Evolutionary conservation across 805 yeast genomes (phyloP).

Genomic region (Kregervanrija fluxuum): DNA sequence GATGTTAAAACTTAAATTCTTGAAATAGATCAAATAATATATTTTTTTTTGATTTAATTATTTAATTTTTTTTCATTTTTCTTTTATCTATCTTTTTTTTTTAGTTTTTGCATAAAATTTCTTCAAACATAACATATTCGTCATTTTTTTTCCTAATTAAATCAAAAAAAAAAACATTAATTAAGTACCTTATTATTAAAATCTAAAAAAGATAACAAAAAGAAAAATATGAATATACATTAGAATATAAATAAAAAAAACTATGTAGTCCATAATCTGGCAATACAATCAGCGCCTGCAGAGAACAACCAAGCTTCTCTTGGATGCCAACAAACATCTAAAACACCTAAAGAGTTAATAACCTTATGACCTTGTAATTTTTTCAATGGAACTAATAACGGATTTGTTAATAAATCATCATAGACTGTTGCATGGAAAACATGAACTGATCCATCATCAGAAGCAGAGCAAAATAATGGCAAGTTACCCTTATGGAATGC

Average conservation of each 20-base stretch:
- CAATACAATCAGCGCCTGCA: conserved; percentile 95
- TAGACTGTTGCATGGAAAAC: conserved; percentile 96
- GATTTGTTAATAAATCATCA: conserved; percentile 92
- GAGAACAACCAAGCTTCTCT: conserved; percentile 96
- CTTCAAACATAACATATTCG: background rate
- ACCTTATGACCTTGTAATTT: conserved; percentile 87
- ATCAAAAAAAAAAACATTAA: background rate
- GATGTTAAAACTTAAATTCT: conserved; percentile 67
- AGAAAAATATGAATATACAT: background rate
- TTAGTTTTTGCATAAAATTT: background rate
- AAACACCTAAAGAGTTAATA: conserved; percentile 73
- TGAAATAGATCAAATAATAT: background rate
- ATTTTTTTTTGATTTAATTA: background rate
- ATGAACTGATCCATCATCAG: conserved; percentile 90
- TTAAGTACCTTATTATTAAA: background rate
- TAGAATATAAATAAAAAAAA: background rate
- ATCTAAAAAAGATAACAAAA: too few species aligned
- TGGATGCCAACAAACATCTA: conserved; percentile 92
- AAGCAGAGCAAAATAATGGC: conserved; percentile 89
- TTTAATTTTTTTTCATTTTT: background rate
- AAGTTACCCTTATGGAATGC: conserved; percentile 77
- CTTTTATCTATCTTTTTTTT: background rate
- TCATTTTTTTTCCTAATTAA: background rate
- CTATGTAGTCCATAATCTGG: conserved; percentile 91
- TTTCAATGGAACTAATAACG: conserved; percentile 91